Evolutionary conservation across 768 basidiomycete species (phyloP), one percentile per base, ranked within the genome.

Genomic region (Lentinula guzmanii): DNA sequence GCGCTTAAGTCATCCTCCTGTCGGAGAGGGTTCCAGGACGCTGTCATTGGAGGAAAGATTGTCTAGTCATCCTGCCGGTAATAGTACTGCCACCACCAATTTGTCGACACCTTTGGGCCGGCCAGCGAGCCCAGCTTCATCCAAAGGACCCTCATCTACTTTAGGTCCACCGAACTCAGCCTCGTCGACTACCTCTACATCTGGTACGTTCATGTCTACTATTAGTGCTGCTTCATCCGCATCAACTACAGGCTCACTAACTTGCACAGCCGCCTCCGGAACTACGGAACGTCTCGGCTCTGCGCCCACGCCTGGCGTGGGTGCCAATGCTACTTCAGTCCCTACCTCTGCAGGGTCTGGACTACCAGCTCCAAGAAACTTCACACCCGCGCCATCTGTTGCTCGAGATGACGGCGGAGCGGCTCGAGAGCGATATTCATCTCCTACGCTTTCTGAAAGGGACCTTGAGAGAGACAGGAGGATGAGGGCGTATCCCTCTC

Each of bases 41-140:
- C 16, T 59, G 16, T 59, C 58, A n/a, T 39, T 59, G 33, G 58
- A 59, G 34, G 58, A 59, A 18, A 33, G 58, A n/a, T 39, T 59
- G 31, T 52, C 28, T 6, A n/a, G 15, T 28, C 31, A 24, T 51
- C 16, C 24, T 2, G 11, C 33, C 5, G 13, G 13, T 34, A 13
- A 4, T 52, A 16, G 7, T 34, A 35, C 33, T 15, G 31, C 28
- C 33, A 39, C 2, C 37, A 39, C 37, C 13, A 39, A 39, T 13
- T 39, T 13, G 37, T 39, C 37, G 13, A 3, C 33, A 34, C 28
- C 13, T 52, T 13, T 16, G 11, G 51, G 34, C 8, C 33, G 15
- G 6, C 51, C 51, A 13, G 31, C 31, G 15, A 35, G 51, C 33
- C 51, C 51, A 5, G 51, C 51, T 15, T 35, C 51, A 33, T 18